Evolutionary conservation across 768 basidiomycete species (phyloP), one percentile per base, ranked within the genome.

Genomic region (Hebeloma cylindrosporum): DNA sequence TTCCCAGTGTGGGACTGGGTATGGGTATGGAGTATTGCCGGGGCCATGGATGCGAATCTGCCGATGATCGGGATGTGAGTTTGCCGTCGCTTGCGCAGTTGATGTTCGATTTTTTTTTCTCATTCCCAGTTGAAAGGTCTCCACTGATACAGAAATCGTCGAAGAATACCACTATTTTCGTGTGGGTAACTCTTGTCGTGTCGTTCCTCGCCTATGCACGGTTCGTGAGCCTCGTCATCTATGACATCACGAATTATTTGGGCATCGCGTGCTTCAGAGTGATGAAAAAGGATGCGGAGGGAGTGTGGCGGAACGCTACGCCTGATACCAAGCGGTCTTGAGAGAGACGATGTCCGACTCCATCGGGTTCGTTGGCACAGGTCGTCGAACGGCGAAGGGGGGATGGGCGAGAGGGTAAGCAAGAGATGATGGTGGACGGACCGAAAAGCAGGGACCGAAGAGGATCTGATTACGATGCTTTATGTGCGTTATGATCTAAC

Each of bases 181-280:
- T 99, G 39, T 82, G 75, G 61, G 60, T 82, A 40, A 88, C 88
- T 1, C 73, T 92, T 25, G 65, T 71, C 1, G 56, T 92, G 26
- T 86, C 92, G 3, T 62, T 89, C 44, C 50, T 82, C 57, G 75
- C 78, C 30, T 95, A 91, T 56, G 80, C 74, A 18, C 76, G 85
- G 32, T 94, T 94, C 65, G 87, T 85, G 56, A 74, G 79, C 21
- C 70, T 85, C n/a, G 91, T 94, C 43, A 92, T 94, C 56, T 67
- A 65, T 48, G 87, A 93, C 53, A 91, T 97, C 65, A 95, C 92
- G 45, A 80, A 93, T 48, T 86, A 85, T 66, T 77, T 95, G 50
- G 95, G 95, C 9, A 92, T 96, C 56, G 95, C 92, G 1, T 97
- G 93, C 69, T 93, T 96, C 60, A 92, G 88, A 11, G 93, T 96